Conservation (phyloP, 345 rosid genomes). For the Aquilaria sinensis region DNA sequence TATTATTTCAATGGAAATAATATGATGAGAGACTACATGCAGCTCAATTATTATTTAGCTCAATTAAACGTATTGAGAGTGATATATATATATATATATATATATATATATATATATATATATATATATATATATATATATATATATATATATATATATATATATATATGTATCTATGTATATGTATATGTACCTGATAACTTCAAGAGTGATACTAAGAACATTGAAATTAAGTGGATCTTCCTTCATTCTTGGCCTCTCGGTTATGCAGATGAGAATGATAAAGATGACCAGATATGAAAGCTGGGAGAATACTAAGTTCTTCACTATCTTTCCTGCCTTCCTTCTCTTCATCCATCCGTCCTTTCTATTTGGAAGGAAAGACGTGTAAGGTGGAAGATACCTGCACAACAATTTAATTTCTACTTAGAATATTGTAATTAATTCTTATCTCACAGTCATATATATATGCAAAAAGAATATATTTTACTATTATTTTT, state of each 20-base stretch:
- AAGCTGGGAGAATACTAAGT: slow-evolving; percentile 23
- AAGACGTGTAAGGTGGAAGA: slow-evolving; percentile 33
- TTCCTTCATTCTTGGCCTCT: slow-evolving; percentile 21
- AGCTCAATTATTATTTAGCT: no score
- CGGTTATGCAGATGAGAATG: slow-evolving; percentile 29
- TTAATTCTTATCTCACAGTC: background rate
- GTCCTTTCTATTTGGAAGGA: slow-evolving; percentile 6
- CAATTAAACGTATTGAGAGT: no score
- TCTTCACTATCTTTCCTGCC: slow-evolving; percentile 16
- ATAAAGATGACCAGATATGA: slow-evolving; percentile 25
- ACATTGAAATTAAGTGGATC: slow-evolving; percentile 40
- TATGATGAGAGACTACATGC: no score
- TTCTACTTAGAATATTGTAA: background rate
- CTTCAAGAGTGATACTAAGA: slow-evolving; percentile 25
- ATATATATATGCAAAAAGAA: no score
- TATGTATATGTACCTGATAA: slow-evolving; percentile 16
- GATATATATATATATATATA: no score
- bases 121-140: no score
- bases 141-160: no score
- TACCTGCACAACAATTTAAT: slow-evolving; percentile 19
- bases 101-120: no score
- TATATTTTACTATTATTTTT: no score
- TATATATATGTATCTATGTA: no score
- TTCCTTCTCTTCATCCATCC: background rate
- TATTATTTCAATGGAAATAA: no score